phyloP scores from a whole-genome alignment of 176 grass and related monocot genomes.

The Tillandsia leiboldiana region DNA sequence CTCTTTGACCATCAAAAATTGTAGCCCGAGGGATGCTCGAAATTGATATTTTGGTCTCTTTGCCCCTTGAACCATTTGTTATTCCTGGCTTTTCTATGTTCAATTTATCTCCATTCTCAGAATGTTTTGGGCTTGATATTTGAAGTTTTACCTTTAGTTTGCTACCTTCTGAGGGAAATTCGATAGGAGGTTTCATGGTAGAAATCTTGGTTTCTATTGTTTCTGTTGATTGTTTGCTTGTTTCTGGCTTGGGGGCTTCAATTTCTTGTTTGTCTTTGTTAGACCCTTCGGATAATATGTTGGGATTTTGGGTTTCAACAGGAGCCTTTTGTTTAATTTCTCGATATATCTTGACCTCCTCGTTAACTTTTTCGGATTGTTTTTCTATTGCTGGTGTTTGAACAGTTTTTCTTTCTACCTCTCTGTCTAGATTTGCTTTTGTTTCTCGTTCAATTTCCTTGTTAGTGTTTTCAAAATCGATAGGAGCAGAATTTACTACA shows the following conservation, averaged over 20 bases:
- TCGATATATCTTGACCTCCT: neutral
- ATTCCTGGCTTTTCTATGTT: neutral
- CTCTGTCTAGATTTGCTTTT: neutral
- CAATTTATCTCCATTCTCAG: neutral
- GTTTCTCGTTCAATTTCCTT: constrained; percentile 1
- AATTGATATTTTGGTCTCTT: constrained; percentile 41
- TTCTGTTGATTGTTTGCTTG: neutral
- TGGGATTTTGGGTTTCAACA: neutral
- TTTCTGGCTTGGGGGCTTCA: neutral
- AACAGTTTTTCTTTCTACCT: neutral
- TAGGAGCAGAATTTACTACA: neutral
- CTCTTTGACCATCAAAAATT: constrained; percentile 34
- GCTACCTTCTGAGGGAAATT: neutral
- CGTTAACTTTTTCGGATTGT: neutral
- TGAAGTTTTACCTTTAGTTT: constrained; percentile 10
- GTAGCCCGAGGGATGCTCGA: constrained; percentile 27
- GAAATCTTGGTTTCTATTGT: neutral
- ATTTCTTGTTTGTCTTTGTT: neutral
- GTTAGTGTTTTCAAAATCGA: neutral
- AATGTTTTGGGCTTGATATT: constrained; percentile 11
- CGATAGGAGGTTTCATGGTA: neutral
- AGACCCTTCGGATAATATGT: neutral
- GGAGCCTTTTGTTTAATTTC: neutral
- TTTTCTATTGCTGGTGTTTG: neutral
- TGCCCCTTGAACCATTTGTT: neutral